These are phyloP conservation scores for Mitragyna speciosa DNA, from an alignment of 257 asterid species.

Conservation along the genomic window DNA sequence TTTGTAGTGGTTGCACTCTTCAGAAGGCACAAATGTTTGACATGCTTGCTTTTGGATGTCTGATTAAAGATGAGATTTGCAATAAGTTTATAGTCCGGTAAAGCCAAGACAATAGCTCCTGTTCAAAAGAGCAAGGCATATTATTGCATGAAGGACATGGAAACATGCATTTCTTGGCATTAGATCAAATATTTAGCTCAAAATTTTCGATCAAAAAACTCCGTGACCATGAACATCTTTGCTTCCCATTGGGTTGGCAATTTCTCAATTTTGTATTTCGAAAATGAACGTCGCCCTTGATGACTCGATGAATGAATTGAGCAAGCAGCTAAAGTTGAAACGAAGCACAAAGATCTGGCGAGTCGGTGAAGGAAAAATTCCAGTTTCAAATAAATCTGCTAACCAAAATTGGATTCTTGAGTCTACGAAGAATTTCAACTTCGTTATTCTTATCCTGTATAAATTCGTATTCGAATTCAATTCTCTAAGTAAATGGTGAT, in stretches of 20 bases:
- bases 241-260: not conserved
- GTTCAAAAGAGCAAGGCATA: too few species aligned
- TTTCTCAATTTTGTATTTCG: not conserved
- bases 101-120: too few species aligned
- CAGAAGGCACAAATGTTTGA: not conserved
- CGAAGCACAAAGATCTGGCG: too few species aligned
- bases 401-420: too few species aligned
- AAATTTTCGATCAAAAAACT: not conserved
- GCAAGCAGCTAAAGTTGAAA: conserved; percentile 1
- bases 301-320: not conserved
- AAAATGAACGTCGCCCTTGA: too few species aligned
- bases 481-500: conserved; percentile 8
- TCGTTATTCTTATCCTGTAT: not conserved
- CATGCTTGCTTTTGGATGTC: not conserved
- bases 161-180: not conserved
- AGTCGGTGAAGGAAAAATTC: too few species aligned
- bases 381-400: too few species aligned
- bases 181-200: not conserved
- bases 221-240: not conserved
- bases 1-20: not conserved
- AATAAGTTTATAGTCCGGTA: not conserved
- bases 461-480: not conserved
- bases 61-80: not conserved
- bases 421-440: too few species aligned
- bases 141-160: not conserved